Conservation (phyloP, 768 basidiomycete species). For the Leccinum variicolor region DNA sequence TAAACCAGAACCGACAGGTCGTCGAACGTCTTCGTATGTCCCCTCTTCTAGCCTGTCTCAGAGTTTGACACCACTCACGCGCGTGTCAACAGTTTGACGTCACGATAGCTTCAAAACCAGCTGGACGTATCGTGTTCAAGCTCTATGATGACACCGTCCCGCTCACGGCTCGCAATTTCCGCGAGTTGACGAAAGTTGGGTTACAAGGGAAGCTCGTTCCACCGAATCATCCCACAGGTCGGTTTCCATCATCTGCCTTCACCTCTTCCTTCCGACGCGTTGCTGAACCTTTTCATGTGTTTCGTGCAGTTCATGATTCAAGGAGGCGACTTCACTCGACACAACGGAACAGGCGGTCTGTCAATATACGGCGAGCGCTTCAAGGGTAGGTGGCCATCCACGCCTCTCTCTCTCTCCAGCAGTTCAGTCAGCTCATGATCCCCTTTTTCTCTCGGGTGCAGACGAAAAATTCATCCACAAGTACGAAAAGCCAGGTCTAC, state of each 20-base stretch:
- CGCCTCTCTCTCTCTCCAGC: no score
- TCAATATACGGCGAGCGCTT: constrained; percentile 86
- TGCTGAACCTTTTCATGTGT: neutral
- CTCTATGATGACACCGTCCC: constrained; percentile 84
- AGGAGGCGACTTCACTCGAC: constrained; percentile 79
- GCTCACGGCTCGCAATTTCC: constrained; percentile 76
- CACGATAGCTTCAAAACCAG: constrained; percentile 53
- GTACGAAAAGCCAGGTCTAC: constrained; percentile 61
- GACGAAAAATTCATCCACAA: constrained; percentile 70
- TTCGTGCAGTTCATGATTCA: constrained; percentile 73
- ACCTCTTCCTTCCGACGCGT: neutral
- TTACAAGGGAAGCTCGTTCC: constrained; percentile 68
- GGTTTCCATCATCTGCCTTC: constrained; percentile 9
- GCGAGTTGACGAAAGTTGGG: constrained; percentile 73
- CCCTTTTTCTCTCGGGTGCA: constrained; percentile 11
- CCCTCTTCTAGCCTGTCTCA: neutral
- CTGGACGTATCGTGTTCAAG: constrained; percentile 78
- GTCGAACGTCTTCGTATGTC: constrained; percentile 31
- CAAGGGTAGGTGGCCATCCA: constrained; percentile 43
- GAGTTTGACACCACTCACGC: neutral
- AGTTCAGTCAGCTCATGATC: neutral
- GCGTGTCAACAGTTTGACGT: constrained; percentile 54
- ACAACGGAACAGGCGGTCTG: constrained; percentile 78
- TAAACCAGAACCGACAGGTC: constrained; percentile 10
- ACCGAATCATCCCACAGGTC: constrained; percentile 68